Evolutionary conservation across 2,329 filamentous ascomycete genomes (phyloP), one percentile per base, ranked within the genome.

Genomic region (Colletotrichum sidae): DNA sequence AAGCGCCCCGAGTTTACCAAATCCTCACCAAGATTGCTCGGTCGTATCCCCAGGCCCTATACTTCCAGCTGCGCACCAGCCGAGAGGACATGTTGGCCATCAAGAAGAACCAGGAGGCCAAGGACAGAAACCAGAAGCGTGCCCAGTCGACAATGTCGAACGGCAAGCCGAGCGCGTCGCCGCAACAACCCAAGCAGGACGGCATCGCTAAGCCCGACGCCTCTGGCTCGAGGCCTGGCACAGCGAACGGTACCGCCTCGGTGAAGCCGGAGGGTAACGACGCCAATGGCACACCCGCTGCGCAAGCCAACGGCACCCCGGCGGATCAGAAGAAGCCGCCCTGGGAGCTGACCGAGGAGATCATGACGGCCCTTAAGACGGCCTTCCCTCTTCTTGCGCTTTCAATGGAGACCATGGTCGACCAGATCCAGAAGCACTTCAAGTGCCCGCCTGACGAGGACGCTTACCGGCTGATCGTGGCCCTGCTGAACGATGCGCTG

Each of bases 401-500:
- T 47, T 97, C 95, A 0, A 98, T 99, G 96, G 96, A 99, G 81
- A 97, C 95, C 0, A 99, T 98, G 94, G 94, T 98, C 37, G 96
- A 99, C 75, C 95, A 98, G 79, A 97, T 99, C 65, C 92, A 96
- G 77, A 98, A 98, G 83, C 92, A 98, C 79, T 99, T 99, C 87
- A 99, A 99, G 80, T 98, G 96, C 73, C 95, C 95, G 12, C 95
- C 95, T 0, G 96, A 99, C 72, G 96, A 99, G 77, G 96, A 99
- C 80, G 96, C 96, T 2, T 98, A 98, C 78, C 88, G 96, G 54
- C 85, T 99, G 13, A 99, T 99, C 70, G 95, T 98, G n/a, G 96
- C 96, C 3, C 83, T 99, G 10, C 87, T 99, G 25, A 99, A 99
- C 75, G 96, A 99, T 77, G 96, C 93, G 0, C 81, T 99, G 57